Conservation (phyloP, 1,284 basidiomycete genomes). For the Omphalotus olearius region DNA sequence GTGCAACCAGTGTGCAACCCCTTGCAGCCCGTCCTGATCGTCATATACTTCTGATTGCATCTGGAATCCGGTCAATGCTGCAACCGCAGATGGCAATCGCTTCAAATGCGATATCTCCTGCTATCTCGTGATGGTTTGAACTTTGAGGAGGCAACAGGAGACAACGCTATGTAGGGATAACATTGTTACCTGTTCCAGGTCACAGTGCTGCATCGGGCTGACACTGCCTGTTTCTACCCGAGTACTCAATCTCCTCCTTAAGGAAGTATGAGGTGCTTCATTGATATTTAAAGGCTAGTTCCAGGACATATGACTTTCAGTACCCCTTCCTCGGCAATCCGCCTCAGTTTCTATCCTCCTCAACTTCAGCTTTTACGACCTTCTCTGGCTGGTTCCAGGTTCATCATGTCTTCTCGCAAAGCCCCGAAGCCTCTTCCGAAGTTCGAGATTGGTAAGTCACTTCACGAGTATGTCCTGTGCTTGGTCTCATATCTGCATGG, state of each 20-base stretch:
- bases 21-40: no score
- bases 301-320: not conserved
- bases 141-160: no score
- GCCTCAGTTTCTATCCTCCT: slow-evolving; percentile 5
- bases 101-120: no score
- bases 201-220: not conserved
- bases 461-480: not conserved
- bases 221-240: slow-evolving; percentile 3
- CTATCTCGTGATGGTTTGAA: no score
- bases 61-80: no score
- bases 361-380: slow-evolving; percentile 1
- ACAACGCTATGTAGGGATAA: no score
- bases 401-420: slow-evolving; percentile 44
- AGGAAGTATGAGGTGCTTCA: not conserved
- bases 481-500: not conserved
- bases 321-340: not conserved
- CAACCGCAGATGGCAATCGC: no score
- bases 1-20: no score
- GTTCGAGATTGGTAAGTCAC: slow-evolving; percentile 57
- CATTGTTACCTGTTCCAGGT: no score
- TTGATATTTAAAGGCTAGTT: not conserved
- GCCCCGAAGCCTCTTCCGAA: slow-evolving; percentile 52
- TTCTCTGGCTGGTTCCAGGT: slow-evolving; percentile 21
- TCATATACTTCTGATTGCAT: no score
- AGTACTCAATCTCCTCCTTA: not conserved